Conservation (phyloP, 1,284 basidiomycete species). For the Fereydounia khargensis region DNA sequence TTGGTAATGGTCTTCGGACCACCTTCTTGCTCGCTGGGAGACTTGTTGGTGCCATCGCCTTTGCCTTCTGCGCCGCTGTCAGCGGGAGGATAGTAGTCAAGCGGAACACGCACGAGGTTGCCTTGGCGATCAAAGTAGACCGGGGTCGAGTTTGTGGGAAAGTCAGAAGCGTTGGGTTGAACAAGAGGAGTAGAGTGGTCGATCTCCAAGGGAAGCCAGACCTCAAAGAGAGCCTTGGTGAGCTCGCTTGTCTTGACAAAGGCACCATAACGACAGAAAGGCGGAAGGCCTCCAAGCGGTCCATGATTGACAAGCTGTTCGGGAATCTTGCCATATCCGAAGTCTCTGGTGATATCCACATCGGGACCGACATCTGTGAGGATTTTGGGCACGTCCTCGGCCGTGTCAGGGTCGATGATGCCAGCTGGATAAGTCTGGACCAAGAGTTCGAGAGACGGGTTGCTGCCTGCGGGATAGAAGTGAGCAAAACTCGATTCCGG, state of each 20-base stretch:
- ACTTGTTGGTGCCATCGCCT: not conserved
- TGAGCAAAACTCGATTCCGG: conserved; percentile 6
- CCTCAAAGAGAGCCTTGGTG: conserved; percentile 14
- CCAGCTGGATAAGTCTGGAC: conserved; percentile 4
- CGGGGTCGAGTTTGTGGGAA: conserved; percentile 19
- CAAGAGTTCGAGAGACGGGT: conserved; percentile 20
- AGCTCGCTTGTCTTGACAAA: conserved; percentile 6
- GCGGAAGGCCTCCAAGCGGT: conserved; percentile 18
- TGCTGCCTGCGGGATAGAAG: conserved; percentile 16
- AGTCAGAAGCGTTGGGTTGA: conserved; percentile 10
- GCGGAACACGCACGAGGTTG: not conserved
- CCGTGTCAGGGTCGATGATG: not conserved
- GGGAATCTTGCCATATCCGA: conserved; percentile 4
- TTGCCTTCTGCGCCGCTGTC: too few species aligned
- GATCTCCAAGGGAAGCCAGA: conserved; percentile 15
- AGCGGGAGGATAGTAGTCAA: not conserved
- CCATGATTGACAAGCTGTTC: conserved; percentile 1
- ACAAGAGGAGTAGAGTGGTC: conserved; percentile 4
- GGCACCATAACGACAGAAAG: conserved; percentile 24
- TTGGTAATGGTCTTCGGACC: not conserved
- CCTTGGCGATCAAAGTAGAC: conserved; percentile 1
- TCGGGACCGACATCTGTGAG: conserved; percentile 18
- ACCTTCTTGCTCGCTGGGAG: not conserved
- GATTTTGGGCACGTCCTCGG: not conserved
- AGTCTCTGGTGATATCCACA: conserved; percentile 11